phyloP scores from a whole-genome alignment of 1,284 basidiomycete species.

The Sporisorium exsertum region DNA sequence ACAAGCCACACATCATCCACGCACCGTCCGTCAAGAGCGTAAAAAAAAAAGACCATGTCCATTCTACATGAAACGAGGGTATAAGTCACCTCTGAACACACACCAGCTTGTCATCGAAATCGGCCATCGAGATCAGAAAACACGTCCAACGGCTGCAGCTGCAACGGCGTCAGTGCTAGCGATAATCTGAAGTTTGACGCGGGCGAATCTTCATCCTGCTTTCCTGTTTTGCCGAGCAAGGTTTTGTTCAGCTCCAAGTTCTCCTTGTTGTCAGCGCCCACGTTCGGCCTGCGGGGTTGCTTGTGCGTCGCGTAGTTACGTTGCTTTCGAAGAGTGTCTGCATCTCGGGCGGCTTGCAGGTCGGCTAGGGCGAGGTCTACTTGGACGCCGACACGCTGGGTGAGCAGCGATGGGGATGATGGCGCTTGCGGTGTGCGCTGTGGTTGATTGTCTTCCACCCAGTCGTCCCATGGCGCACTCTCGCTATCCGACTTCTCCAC shows the following conservation, averaged over 20 bases:
- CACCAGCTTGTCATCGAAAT: neutral
- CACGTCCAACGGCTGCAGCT: conserved; percentile 10
- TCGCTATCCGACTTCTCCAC: conserved; percentile 2
- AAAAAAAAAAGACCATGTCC: too few relatives aligned
- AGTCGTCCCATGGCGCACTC: conserved; percentile 8
- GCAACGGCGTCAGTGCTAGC: conserved; percentile 19
- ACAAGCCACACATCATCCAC: too few relatives aligned
- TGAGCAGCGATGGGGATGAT: neutral
- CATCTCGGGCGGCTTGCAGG: conserved; percentile 17
- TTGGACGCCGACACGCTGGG: conserved; percentile 12
- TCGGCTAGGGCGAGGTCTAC: conserved; percentile 25
- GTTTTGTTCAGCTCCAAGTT: neutral
- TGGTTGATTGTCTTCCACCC: conserved; percentile 10
- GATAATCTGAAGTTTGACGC: conserved; percentile 4
- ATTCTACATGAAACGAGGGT: too few relatives aligned
- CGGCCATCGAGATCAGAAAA: neutral
- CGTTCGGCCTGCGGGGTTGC: neutral
- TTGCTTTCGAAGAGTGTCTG: neutral
- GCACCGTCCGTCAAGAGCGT: too few relatives aligned
- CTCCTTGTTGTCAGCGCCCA: conserved; percentile 1
- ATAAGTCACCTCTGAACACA: neutral
- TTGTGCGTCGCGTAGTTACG: neutral
- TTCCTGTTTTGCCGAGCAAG: neutral
- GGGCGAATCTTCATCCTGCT: neutral
- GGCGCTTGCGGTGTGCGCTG: too few relatives aligned